Percentiles rank a stretch among this genome's conserved stretches.
Conservation (phyloP, 2,329 filamentous ascomycete genomes). For the Aaosphaeria arxii region DNA sequence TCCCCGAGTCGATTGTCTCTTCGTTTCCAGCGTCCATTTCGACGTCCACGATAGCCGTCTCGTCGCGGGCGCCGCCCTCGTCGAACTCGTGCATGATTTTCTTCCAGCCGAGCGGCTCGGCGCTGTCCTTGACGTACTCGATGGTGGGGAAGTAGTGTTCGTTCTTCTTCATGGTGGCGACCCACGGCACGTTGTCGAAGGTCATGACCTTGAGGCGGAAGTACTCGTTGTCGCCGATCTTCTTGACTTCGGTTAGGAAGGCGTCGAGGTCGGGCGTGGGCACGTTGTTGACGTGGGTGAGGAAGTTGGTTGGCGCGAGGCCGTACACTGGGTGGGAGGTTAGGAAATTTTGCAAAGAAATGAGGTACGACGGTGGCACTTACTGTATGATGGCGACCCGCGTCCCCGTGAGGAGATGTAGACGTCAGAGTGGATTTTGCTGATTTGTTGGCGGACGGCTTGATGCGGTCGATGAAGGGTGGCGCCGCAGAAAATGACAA, state of each 20-base stretch:
- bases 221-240: conserved; percentile 95
- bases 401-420: conserved; percentile 77
- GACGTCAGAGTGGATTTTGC: conserved; percentile 91
- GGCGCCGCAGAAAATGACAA: conserved; percentile 92
- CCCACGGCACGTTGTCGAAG: conserved; percentile 97
- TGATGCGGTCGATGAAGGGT: conserved; percentile 92
- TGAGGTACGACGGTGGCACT: conserved; percentile 45
- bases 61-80: conserved; percentile 33
- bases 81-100: conserved; percentile 55
- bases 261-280: conserved; percentile 76
- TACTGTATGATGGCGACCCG: conserved; percentile 33
- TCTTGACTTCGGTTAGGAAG: conserved; percentile 77
- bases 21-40: conserved; percentile 16
- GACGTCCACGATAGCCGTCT: conserved; percentile 22
- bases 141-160: conserved; percentile 85
- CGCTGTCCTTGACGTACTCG: conserved; percentile 59
- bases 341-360: conserved; percentile 66
- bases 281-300: conserved; percentile 90
- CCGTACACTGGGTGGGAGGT: conserved; percentile 56
- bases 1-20: neutral
- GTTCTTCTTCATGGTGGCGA: conserved; percentile 99
- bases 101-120: conserved; percentile 54
- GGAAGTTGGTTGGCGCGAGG: conserved; percentile 93
- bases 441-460: conserved; percentile 95
- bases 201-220: conserved; percentile 97